Percentiles rank a stretch among this genome's conserved stretches.
Conservation (phyloP, 345 rosid species). For the Luvunga scandens region DNA sequence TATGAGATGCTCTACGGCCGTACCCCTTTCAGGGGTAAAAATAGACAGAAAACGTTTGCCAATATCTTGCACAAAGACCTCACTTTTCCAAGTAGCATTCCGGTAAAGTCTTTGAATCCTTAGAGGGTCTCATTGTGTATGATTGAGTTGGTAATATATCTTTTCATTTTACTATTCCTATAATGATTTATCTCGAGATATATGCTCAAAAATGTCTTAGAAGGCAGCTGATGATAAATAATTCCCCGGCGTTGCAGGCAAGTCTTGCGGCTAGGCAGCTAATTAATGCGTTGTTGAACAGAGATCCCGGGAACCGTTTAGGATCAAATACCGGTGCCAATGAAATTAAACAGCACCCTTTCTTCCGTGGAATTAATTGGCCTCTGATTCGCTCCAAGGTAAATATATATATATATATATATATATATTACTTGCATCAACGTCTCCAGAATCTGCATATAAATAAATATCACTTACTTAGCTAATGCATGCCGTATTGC, state of each 20-base stretch:
- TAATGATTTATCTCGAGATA: not conserved
- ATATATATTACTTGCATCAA: not conserved
- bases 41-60: constrained; percentile 91
- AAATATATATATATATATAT: constrained; percentile 11
- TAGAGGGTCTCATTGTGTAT: not conserved
- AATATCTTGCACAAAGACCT: constrained; percentile 95
- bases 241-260: constrained; percentile 53
- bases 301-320: constrained; percentile 71
- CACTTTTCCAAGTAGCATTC: constrained; percentile 93
- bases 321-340: constrained; percentile 80
- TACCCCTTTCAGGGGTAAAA: constrained; percentile 95
- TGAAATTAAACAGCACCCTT: constrained; percentile 88
- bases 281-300: constrained; percentile 61
- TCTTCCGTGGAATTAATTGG: constrained; percentile 89
- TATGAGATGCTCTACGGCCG: constrained; percentile 99
- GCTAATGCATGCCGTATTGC: not conserved
- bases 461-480: no score
- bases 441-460: not conserved
- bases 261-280: constrained; percentile 80
- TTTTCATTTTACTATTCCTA: no score
- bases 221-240: constrained; percentile 6
- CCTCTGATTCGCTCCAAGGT: constrained; percentile 94
- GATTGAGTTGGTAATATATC: not conserved
- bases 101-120: constrained; percentile 33
- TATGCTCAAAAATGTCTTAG: not conserved